These are phyloP conservation scores for Suillus subaureus DNA, from an alignment of 768 basidiomycete genomes.

Conservation along the genomic window DNA sequence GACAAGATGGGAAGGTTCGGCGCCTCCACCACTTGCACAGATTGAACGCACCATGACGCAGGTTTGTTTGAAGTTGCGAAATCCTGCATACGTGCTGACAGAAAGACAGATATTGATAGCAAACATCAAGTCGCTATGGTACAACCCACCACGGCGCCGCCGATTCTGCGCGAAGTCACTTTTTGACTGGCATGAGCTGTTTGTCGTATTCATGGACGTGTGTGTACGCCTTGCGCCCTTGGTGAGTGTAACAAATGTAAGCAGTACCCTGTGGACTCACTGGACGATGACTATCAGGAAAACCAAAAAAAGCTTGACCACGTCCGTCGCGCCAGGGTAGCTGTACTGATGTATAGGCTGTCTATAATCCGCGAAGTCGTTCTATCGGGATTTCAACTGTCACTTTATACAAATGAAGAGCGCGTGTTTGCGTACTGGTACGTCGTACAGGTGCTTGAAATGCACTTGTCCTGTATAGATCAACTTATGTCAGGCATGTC, in stretches of 20 bases:
- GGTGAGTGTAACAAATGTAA: conserved; percentile 11
- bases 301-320: conserved; percentile 32
- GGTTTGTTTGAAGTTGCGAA: conserved; percentile 23
- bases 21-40: conserved; percentile 41
- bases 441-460: conserved; percentile 54
- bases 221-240: conserved; percentile 18
- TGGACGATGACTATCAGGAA: conserved; percentile 8
- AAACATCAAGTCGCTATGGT: conserved; percentile 64
- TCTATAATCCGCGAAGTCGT: conserved; percentile 66
- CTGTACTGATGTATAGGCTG: conserved; percentile 60
- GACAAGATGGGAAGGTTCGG: conserved; percentile 40
- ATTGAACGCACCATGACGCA: conserved; percentile 42
- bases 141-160: conserved; percentile 67
- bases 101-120: conserved; percentile 54
- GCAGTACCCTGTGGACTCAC: not conserved
- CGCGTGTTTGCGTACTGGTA: conserved; percentile 81
- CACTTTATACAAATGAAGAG: conserved; percentile 70
- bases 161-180: conserved; percentile 65
- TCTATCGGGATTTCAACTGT: conserved; percentile 75
- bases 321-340: conserved; percentile 45
- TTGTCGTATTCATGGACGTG: conserved; percentile 44
- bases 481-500: conserved; percentile 42
- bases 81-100: conserved; percentile 2
- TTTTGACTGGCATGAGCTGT: conserved; percentile 66
- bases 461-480: conserved; percentile 58